Conservation (phyloP, 495 filamentous ascomycete species). For the Entonaema liquescens region DNA sequence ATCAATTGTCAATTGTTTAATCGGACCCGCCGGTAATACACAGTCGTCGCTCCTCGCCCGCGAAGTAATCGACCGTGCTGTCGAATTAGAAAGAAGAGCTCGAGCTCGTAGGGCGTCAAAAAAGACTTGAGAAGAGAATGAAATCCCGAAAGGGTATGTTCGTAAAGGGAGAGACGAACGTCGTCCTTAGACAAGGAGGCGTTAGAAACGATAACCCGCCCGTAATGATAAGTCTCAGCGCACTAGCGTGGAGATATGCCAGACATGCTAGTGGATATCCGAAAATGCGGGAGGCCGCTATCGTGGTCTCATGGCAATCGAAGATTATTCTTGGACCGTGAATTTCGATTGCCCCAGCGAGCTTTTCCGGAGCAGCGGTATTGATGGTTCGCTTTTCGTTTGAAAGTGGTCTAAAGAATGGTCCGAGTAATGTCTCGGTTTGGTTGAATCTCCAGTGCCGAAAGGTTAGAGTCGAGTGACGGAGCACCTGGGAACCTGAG, state of each 20-base stretch:
- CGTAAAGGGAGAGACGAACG: slow-evolving; percentile 32
- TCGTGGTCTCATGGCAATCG: slow-evolving; percentile 31
- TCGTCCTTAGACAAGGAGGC: slow-evolving; percentile 21
- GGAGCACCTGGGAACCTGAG: background rate
- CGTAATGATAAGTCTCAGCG: slow-evolving; percentile 35
- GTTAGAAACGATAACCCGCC: slow-evolving; percentile 21
- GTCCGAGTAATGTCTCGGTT: slow-evolving; percentile 28
- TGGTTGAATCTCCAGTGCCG: slow-evolving; percentile 16
- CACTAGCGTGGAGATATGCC: slow-evolving; percentile 31
- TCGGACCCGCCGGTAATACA: slow-evolving; percentile 56
- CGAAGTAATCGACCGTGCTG: slow-evolving; percentile 61
- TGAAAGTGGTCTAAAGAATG: slow-evolving; percentile 13
- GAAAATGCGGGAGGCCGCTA: slow-evolving; percentile 28
- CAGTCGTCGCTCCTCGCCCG: slow-evolving; percentile 63
- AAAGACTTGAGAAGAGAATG: slow-evolving; percentile 26
- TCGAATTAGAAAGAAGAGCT: slow-evolving; percentile 32
- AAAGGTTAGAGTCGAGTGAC: slow-evolving; percentile 12
- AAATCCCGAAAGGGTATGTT: slow-evolving; percentile 17
- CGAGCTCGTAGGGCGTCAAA: slow-evolving; percentile 11
- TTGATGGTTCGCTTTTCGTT: slow-evolving; percentile 2
- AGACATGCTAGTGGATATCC: slow-evolving; percentile 29
- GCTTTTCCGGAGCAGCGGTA: slow-evolving; percentile 12
- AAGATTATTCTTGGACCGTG: slow-evolving; percentile 14
- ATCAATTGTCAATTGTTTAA: slow-evolving; percentile 45
- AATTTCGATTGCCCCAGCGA: slow-evolving; percentile 17